phyloP scores from a whole-genome alignment of 2,329 filamentous ascomycete species.

The Talaromyces sp. region DNA sequence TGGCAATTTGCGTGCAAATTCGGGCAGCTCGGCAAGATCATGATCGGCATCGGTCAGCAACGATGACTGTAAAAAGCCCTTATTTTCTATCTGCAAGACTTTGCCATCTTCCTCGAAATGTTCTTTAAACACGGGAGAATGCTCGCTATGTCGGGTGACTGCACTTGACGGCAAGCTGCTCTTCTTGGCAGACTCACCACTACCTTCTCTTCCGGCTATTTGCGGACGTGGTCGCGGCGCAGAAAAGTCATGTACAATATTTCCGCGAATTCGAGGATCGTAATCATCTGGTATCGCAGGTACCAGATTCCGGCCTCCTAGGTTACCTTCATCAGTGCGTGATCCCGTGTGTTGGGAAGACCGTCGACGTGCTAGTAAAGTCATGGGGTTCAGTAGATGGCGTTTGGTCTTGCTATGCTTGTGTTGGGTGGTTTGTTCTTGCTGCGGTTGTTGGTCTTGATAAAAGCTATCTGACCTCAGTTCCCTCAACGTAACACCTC shows the following conservation, averaged over 20 bases:
- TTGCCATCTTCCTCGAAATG: conserved; percentile 54
- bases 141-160: conserved; percentile 32
- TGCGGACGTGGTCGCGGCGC: conserved; percentile 51
- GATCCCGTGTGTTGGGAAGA: conserved; percentile 50
- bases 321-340: conserved; percentile 50
- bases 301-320: conserved; percentile 48
- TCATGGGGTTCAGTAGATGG: conserved; percentile 59
- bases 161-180: conserved; percentile 12
- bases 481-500: conserved; percentile 17
- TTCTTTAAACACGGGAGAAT: conserved; percentile 59
- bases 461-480: conserved; percentile 23
- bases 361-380: conserved; percentile 55
- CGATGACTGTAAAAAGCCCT: conserved; percentile 42
- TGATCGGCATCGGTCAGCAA: conserved; percentile 31
- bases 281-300: conserved; percentile 58
- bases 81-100: conserved; percentile 39
- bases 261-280: conserved; percentile 61
- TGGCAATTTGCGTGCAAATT: conserved; percentile 45
- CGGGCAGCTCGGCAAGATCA: conserved; percentile 36
- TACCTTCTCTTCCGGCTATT: conserved; percentile 23
- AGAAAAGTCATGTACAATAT: conserved; percentile 63
- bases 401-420: conserved; percentile 49
- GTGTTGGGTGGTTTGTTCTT: conserved; percentile 22
- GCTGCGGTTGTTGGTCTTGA: conserved; percentile 23
- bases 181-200: conserved; percentile 12